These are phyloP conservation scores for Entomortierella chlamydospora DNA, from an alignment of 192 early-diverging fungal genomes.

Conservation along the genomic window DNA sequence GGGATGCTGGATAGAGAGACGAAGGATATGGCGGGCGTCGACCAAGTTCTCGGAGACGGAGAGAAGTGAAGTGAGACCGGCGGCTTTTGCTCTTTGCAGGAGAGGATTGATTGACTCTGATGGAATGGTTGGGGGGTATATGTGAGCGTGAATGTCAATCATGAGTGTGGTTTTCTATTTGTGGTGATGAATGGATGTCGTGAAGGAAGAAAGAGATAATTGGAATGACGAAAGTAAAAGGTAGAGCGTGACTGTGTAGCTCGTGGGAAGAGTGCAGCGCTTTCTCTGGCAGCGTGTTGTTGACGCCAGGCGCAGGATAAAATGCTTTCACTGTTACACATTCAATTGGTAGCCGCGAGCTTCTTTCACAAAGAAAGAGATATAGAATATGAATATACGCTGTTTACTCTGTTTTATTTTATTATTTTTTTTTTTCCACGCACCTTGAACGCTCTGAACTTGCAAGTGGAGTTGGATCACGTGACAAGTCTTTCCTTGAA, in stretches of 20 bases:
- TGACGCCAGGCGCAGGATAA: not conserved
- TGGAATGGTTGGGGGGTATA: slow-evolving; percentile 59
- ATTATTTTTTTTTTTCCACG: too few species aligned
- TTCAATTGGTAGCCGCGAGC: too few species aligned
- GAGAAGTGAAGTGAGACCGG: slow-evolving; percentile 56
- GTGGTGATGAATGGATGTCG: not conserved
- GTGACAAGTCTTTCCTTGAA: not conserved
- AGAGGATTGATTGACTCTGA: slow-evolving; percentile 34
- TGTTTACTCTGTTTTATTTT: too few species aligned
- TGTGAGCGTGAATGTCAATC: slow-evolving; percentile 69
- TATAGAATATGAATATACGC: too few species aligned
- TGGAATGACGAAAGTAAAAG: not conserved
- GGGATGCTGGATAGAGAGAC: slow-evolving; percentile 29
- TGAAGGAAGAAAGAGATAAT: not conserved
- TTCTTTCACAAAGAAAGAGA: too few species aligned
- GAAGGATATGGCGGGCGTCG: slow-evolving; percentile 61
- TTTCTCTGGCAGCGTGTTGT: not conserved
- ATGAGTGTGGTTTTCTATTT: slow-evolving; percentile 6
- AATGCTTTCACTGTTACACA: not conserved
- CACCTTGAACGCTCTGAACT: too few species aligned
- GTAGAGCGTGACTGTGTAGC: not conserved
- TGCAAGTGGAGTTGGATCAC: too few species aligned
- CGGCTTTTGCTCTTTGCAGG: slow-evolving; percentile 51
- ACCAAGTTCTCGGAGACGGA: slow-evolving; percentile 64
- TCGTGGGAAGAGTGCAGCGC: not conserved